Conservation (phyloP, 2,329 filamentous ascomycete species). For the Nothomitra cinnamomea region DNA sequence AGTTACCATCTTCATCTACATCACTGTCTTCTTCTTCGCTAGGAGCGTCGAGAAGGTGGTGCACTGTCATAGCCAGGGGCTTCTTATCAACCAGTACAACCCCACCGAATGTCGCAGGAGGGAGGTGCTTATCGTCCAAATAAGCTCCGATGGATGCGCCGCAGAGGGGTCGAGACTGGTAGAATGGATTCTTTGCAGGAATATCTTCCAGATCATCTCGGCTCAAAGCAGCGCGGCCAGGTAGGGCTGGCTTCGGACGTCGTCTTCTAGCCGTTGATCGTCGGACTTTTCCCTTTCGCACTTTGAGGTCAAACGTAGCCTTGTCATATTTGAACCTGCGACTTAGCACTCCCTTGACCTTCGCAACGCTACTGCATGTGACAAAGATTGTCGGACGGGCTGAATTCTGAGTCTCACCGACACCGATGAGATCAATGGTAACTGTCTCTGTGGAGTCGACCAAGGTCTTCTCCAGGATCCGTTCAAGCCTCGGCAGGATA, state of each 20-base stretch:
- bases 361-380: constrained; percentile 57
- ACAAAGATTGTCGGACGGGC: constrained; percentile 59
- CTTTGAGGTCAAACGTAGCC: constrained; percentile 47
- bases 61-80: constrained; percentile 86
- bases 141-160: constrained; percentile 90
- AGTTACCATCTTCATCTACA: constrained; percentile 18
- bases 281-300: constrained; percentile 51
- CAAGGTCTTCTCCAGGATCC: constrained; percentile 52
- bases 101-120: constrained; percentile 81
- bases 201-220: constrained; percentile 20
- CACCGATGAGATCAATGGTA: constrained; percentile 59
- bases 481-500: constrained; percentile 57
- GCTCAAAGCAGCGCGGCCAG: constrained; percentile 24
- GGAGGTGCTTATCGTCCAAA: constrained; percentile 67
- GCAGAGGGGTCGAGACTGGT: constrained; percentile 62
- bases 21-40: constrained; percentile 34
- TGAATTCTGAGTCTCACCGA: constrained; percentile 49
- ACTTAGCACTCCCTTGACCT: constrained; percentile 54
- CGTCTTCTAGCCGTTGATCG: constrained; percentile 34
- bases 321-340: constrained; percentile 54
- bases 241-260: constrained; percentile 12
- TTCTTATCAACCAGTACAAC: constrained; percentile 70
- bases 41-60: constrained; percentile 73
- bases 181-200: constrained; percentile 47
- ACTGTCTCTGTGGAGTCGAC: constrained; percentile 59